Evolutionary conservation across 352 stramenopile species (phyloP).

Genomic region (Globisporangium sylvaticum): DNA sequence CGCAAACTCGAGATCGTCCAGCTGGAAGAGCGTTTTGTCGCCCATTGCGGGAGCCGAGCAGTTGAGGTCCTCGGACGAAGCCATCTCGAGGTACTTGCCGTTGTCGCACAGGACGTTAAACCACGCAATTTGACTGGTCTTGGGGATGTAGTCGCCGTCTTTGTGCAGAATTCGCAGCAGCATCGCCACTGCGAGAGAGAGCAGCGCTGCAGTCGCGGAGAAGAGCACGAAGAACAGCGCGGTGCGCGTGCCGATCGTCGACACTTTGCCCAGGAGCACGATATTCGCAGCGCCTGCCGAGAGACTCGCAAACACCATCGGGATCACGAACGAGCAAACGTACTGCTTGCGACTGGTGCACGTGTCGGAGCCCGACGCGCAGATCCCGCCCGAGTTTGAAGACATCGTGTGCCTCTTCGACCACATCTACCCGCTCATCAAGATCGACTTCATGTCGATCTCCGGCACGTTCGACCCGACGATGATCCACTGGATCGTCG

Average conservation of each 20-base stretch:
- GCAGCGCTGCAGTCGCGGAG: conserved; percentile 25
- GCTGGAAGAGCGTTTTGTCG: conserved; percentile 31
- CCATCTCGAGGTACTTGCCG: conserved; percentile 30
- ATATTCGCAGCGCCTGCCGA: conserved; percentile 59
- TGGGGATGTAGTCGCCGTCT: not conserved
- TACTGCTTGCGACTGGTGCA: conserved; percentile 88
- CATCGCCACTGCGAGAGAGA: conserved; percentile 47
- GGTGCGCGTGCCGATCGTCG: conserved; percentile 45
- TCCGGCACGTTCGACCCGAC: conserved; percentile 51
- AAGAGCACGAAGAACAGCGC: conserved; percentile 47
- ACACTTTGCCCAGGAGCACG: conserved; percentile 63
- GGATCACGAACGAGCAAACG: conserved; percentile 83
- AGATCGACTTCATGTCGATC: conserved; percentile 73
- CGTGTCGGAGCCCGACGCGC: conserved; percentile 27
- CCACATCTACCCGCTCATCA: conserved; percentile 83
- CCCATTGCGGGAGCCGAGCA: conserved; percentile 26
- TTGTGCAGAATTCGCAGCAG: conserved; percentile 33
- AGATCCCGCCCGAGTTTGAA: conserved; percentile 26
- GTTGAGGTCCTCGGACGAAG: conserved; percentile 15
- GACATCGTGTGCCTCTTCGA: conserved; percentile 64
- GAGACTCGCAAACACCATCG: conserved; percentile 68
- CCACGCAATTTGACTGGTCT: not conserved
- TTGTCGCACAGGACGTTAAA: conserved; percentile 37
- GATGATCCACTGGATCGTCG: conserved; percentile 71
- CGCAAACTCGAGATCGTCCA: conserved; percentile 35